These are phyloP conservation scores for Mucor indicus DNA, from an alignment of 371 early-diverging fungal genomes.

Conservation along the genomic window DNA sequence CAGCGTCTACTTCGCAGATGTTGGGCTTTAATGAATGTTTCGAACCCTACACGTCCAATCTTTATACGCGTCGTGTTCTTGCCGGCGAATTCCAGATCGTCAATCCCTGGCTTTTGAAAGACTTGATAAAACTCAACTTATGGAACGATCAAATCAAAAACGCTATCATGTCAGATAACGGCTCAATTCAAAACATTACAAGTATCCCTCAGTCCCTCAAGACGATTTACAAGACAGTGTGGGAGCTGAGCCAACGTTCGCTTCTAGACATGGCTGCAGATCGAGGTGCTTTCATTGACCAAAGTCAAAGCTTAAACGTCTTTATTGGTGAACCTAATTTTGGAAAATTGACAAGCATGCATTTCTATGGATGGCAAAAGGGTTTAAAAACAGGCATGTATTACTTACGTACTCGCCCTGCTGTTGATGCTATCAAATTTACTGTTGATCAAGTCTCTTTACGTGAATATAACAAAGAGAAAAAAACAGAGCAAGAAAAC, in stretches of 20 bases:
- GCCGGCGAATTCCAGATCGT: conserved; percentile 99
- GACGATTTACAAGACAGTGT: conserved; percentile 96
- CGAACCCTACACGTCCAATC: conserved; percentile 95
- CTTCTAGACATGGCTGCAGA: conserved; percentile 84
- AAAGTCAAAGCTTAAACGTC: conserved; percentile 96
- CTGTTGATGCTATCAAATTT: conserved; percentile 94
- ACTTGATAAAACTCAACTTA: conserved; percentile 86
- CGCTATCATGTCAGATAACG: conserved; percentile 92
- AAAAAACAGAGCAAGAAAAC: conserved; percentile 26
- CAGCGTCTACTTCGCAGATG: conserved; percentile 98
- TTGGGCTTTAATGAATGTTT: conserved; percentile 99
- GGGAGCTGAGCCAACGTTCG: conserved; percentile 93
- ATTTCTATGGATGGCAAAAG: conserved; percentile 98
- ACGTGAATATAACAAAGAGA: conserved; percentile 30
- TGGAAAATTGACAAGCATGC: conserved; percentile 95
- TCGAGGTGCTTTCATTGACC: conserved; percentile 97
- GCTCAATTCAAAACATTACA: conserved; percentile 86
- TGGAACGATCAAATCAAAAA: conserved; percentile 98
- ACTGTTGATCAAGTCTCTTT: conserved; percentile 48
- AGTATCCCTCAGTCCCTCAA: conserved; percentile 87
- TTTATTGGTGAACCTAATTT: conserved; percentile 93
- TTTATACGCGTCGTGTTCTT: conserved; percentile 96
- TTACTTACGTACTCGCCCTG: conserved; percentile 96
- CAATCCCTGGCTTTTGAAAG: conserved; percentile 93
- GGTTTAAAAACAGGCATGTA: conserved; percentile 99